A percentile compares a stretch with the other conserved stretches of the same genome.
Conservation (phyloP, 108 stramenopile species). For the Schizochytrium sp. region DNA sequence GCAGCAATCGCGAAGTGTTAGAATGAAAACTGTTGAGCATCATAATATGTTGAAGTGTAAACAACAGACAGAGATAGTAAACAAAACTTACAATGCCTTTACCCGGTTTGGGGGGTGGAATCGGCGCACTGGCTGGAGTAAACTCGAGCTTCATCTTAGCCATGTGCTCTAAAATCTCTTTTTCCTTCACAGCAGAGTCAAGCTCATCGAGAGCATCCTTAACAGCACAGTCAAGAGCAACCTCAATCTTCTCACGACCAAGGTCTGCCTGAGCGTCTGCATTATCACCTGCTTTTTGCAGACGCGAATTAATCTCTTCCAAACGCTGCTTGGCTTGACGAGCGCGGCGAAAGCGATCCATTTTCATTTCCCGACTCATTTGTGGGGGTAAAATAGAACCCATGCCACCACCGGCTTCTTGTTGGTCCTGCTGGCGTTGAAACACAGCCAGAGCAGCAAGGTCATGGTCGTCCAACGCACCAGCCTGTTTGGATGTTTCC, state of each 20-base stretch:
- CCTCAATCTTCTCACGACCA: neutral
- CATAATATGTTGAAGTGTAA: neutral
- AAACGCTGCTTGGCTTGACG: neutral
- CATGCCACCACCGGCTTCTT: neutral
- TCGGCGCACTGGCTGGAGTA: conserved; percentile 8
- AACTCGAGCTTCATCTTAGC: conserved; percentile 23
- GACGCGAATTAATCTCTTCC: neutral
- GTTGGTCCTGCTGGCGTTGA: neutral
- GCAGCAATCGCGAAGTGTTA: neutral
- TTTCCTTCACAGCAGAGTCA: neutral
- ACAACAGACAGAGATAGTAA: neutral
- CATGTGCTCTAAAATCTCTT: conserved; percentile 47
- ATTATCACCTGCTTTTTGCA: neutral
- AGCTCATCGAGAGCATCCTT: conserved; percentile 58
- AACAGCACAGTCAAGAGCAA: conserved; percentile 30
- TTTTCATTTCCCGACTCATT: conserved; percentile 6
- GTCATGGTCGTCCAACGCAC: neutral
- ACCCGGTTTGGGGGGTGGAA: conserved; percentile 14
- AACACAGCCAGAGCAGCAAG: neutral
- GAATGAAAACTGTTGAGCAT: neutral
- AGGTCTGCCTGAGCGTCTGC: conserved; percentile 13
- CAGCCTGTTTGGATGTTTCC: conserved; percentile 4
- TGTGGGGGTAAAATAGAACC: neutral
- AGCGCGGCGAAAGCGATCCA: conserved; percentile 7
- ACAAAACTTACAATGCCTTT: conserved; percentile 36